Conservation (phyloP, 2,329 filamentous ascomycete species). For the Paramyrothecium roridum region DNA sequence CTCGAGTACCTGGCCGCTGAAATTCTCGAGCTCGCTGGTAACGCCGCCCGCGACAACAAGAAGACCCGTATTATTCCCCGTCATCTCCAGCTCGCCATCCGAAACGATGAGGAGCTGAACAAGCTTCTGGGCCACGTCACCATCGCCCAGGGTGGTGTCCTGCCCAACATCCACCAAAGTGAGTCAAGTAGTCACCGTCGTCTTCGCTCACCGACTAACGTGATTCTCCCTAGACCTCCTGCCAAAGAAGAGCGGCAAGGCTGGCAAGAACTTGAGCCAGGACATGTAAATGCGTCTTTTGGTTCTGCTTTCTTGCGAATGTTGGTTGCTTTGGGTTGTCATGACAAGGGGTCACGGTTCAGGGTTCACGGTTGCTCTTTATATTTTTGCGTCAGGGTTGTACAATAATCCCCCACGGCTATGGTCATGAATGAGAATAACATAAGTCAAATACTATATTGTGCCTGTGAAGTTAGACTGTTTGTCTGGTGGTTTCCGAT, state of each 20-base stretch:
- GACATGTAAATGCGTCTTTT: slow-evolving; percentile 70
- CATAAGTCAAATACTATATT: neutral
- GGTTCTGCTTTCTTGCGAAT: slow-evolving; percentile 53
- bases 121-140: slow-evolving; percentile 95
- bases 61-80: slow-evolving; percentile 99
- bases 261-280: slow-evolving; percentile 87
- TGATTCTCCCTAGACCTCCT: slow-evolving; percentile 69
- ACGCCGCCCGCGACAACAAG: slow-evolving; percentile 99
- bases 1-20: slow-evolving; percentile 98
- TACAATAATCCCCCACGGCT: slow-evolving; percentile 70
- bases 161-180: slow-evolving; percentile 98
- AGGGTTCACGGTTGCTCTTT: slow-evolving; percentile 64
- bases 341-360: slow-evolving; percentile 81
- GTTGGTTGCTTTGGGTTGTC: slow-evolving; percentile 67
- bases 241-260: slow-evolving; percentile 98
- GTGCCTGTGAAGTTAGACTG: neutral
- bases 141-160: slow-evolving; percentile 94
- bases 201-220: slow-evolving; percentile 31
- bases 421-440: slow-evolving; percentile 61
- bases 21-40: slow-evolving; percentile 97
- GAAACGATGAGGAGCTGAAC: slow-evolving; percentile 99
- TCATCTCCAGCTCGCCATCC: slow-evolving; percentile 98
- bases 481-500: neutral
- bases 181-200: slow-evolving; percentile 36
- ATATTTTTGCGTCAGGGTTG: slow-evolving; percentile 58